phyloP scores from a whole-genome alignment of 257 asterid genomes.

The Petunia axillaris region DNA sequence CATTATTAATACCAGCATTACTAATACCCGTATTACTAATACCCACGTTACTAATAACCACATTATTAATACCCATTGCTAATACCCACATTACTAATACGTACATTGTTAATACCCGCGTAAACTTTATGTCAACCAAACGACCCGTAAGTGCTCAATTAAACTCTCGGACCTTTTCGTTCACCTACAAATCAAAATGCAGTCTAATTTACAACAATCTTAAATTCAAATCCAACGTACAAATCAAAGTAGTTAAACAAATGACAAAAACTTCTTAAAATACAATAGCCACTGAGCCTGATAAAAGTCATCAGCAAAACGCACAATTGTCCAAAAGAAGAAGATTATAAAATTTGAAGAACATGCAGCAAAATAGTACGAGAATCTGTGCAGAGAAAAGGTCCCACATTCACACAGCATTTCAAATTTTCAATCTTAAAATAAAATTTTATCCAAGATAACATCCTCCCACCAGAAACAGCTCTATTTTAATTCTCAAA shows the following conservation, averaged over 20 bases:
- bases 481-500: neutral
- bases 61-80: too few species aligned
- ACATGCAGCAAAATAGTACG: neutral
- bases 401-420: neutral
- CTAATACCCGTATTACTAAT: too few species aligned
- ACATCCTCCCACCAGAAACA: neutral
- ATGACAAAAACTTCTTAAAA: neutral
- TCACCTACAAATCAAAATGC: too few species aligned
- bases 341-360: neutral
- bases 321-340: slow-evolving; percentile 1
- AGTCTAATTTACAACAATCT: too few species aligned
- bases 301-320: neutral
- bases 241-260: neutral
- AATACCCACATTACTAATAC: too few species aligned
- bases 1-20: too few species aligned
- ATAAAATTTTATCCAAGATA: slow-evolving; percentile 1
- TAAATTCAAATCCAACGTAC: neutral
- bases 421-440: neutral
- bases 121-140: too few species aligned
- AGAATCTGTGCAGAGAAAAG: neutral
- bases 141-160: too few species aligned
- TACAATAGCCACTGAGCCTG: neutral
- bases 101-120: too few species aligned
- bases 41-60: too few species aligned
- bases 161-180: too few species aligned